These are phyloP conservation scores for Vachellia collinsii DNA, from an alignment of 306 rosid genomes.

Conservation along the genomic window DNA sequence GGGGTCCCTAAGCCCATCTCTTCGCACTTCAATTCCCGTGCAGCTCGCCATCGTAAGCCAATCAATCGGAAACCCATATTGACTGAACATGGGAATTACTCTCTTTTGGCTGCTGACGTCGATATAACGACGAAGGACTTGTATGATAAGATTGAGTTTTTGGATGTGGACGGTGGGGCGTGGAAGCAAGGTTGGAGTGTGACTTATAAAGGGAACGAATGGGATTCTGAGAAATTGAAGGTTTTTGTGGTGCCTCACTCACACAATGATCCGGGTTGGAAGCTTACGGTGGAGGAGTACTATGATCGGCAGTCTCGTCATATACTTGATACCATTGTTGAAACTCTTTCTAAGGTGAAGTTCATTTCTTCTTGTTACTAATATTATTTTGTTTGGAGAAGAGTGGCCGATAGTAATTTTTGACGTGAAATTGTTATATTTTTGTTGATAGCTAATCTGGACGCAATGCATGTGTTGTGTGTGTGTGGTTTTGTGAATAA, in stretches of 20 bases:
- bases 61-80: slow-evolving; percentile 43
- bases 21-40: slow-evolving; percentile 48
- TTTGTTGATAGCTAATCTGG: neutral
- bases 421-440: neutral
- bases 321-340: slow-evolving; percentile 90
- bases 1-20: slow-evolving; percentile 82
- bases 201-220: slow-evolving; percentile 79
- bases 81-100: slow-evolving; percentile 20
- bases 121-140: slow-evolving; percentile 86
- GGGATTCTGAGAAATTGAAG: slow-evolving; percentile 93
- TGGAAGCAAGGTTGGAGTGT: slow-evolving; percentile 99
- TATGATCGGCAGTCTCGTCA: slow-evolving; percentile 80
- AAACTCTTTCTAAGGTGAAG: slow-evolving; percentile 74
- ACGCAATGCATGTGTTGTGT: neutral
- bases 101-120: slow-evolving; percentile 51
- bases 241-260: slow-evolving; percentile 93
- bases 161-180: slow-evolving; percentile 86
- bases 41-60: slow-evolving; percentile 52
- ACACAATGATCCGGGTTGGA: slow-evolving; percentile 99
- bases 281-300: slow-evolving; percentile 89
- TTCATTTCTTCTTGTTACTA: neutral
- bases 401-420: neutral
- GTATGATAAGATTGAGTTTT: slow-evolving; percentile 79
- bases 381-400: neutral
- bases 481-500: neutral